Evolutionary conservation across 805 yeast species (phyloP).

Genomic region (Ogataea zsoltii): DNA sequence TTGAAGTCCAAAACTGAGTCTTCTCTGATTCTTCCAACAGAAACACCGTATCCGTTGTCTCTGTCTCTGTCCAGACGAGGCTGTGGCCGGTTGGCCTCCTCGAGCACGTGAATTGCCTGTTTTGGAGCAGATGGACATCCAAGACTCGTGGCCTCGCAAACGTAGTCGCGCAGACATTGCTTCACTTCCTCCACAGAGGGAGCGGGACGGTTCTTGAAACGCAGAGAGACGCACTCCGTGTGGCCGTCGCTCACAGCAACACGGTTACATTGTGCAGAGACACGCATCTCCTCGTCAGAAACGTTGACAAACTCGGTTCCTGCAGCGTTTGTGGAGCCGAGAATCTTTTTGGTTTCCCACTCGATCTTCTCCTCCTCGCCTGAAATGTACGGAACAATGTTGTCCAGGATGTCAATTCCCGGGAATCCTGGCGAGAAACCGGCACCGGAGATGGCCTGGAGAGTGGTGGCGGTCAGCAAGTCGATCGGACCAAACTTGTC

Average conservation of each 20-base stretch:
- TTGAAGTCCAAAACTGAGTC: slow-evolving; percentile 93
- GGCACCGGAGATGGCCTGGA: slow-evolving; percentile 98
- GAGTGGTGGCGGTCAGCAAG: slow-evolving; percentile 81
- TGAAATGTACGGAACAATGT: slow-evolving; percentile 89
- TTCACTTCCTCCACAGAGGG: slow-evolving; percentile 85
- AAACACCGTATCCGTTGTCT: slow-evolving; percentile 90
- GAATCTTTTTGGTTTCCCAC: slow-evolving; percentile 95
- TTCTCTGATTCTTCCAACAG: slow-evolving; percentile 91
- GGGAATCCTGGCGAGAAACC: slow-evolving; percentile 98
- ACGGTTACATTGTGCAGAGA: slow-evolving; percentile 95
- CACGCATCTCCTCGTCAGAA: slow-evolving; percentile 70
- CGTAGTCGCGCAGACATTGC: slow-evolving; percentile 65
- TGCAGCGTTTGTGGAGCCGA: slow-evolving; percentile 60
- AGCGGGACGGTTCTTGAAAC: slow-evolving; percentile 78
- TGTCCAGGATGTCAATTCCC: slow-evolving; percentile 92
- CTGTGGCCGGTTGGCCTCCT: slow-evolving; percentile 92
- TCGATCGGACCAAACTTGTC: slow-evolving; percentile 90
- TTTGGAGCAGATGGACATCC: slow-evolving; percentile 93
- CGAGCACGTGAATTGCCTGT: slow-evolving; percentile 87
- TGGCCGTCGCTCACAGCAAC: slow-evolving; percentile 98
- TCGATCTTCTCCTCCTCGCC: slow-evolving; percentile 99
- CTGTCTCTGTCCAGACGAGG: slow-evolving; percentile 96
- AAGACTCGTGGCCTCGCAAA: slow-evolving; percentile 76
- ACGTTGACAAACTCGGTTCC: slow-evolving; percentile 59
- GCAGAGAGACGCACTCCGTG: slow-evolving; percentile 89